Evolutionary conservation across 352 stramenopile species (phyloP), one percentile per base, ranked within the genome.

Genomic region (Phytophthora idaei): DNA sequence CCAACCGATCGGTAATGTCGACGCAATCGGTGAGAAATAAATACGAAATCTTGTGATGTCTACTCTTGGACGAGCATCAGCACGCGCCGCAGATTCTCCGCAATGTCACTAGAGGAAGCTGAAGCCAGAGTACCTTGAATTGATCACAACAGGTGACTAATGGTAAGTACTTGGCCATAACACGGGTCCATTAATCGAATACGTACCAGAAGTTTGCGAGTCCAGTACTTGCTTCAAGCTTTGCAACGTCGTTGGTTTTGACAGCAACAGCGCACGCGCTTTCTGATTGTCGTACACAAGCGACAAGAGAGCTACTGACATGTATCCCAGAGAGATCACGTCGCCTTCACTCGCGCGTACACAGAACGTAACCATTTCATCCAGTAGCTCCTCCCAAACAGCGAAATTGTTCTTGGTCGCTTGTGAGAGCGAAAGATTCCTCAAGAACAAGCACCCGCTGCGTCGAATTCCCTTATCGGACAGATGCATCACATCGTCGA

Each of bases 271-370:
- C 1, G 84, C 71, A 10, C 80, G 71, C 2, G 83, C 78, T 47
- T 86, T 82, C 37, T 90, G 81, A 58, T 89, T 89, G 71, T 92
- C 84, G 34, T 79, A 87, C 25, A 89, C 67, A 39, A 90, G 64
- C 10, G 79, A 78, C 73, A 80, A 78, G 2, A 92, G 70, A 32
- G 83, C 60, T 1, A 71, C 67, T 3, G 80, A 79, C 2, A 90
- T 41, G 15, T 76, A 70, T 15, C 46, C 61, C 14, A 76, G 34
- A 50, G 31, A 41, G 5, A 31, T 46, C 36, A 42, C 39, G 46
- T 66, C 66, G 9, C 53, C 51, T 25, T 36, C 6, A 27, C 45
- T 59, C 5, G 59, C 55, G 14, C 45, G 53, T 21, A 74, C 45
- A 44, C 62, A 78, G 15, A 61, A 50, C 12, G 36, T 64, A 44